Evolutionary conservation across 2,329 filamentous ascomycete species (phyloP), one percentile per base, ranked within the genome.

Genomic region (Cadophora sp.): DNA sequence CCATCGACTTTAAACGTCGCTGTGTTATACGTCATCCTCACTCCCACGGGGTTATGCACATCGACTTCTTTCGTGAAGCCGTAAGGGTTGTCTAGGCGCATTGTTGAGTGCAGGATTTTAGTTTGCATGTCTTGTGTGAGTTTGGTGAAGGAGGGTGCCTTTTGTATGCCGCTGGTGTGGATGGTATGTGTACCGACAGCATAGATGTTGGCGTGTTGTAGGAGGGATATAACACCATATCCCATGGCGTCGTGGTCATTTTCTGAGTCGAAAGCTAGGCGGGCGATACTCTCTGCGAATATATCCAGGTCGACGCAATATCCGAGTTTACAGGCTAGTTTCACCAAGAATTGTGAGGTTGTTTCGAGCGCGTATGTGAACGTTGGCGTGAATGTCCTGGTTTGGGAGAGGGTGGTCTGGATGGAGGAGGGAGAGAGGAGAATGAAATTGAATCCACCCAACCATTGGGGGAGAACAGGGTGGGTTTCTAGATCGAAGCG

Each of bases 401-500:
- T 41, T 2, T 48, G 6, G 7, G 30, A 47, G 20, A 59, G 45
- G 2, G 53, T 27, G 8, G 62, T 27, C 3, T 39, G 41, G 22
- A 36, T 58, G n/a, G 45, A 27, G 13, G 59, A n/a, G 9, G 62
- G 51, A 1, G 56, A 48, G 20, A 64, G 20, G 18, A 62, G n/a
- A 41, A 60, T 33, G 22, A 47, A 9, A 16, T 47, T 56, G 13
- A n/a, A 48, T 5, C 68, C 71, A 14, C 68, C 69, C 70, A 62
- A 71, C 47, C 67, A 45, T 14, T 53, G 18, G n/a, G 62, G 43
- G 24, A 64, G 60, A 55, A 18, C 56, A 55, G 39, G 66, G 79
- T 64, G 30, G 0, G 81, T 80, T 69, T 81, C 76, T 14, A 86
- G 73, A 18, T 81, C 74, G 71, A 83, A 84, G 14, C 78, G 77